Evolutionary conservation across 192 early-diverging fungal species (phyloP).

Genomic region (Coemansia sp.): DNA sequence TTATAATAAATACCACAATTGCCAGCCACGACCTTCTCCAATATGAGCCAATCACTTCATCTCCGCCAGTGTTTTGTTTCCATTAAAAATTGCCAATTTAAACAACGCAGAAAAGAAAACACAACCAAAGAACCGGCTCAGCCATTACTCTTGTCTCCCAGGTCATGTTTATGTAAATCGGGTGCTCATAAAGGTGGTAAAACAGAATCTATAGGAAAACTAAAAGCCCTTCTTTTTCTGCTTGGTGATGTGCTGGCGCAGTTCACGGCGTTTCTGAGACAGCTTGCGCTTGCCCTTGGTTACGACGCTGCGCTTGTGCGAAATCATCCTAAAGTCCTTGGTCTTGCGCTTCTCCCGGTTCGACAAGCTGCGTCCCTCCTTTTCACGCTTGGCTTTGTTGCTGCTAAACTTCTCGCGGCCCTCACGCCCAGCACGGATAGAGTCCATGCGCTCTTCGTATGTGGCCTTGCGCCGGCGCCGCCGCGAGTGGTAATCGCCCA

Average conservation of each 20-base stretch:
- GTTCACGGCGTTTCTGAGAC: constrained; percentile 67
- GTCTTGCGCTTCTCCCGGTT: constrained; percentile 92
- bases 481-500: constrained; percentile 55
- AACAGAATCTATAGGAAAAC: not conserved
- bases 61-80: too few relatives aligned
- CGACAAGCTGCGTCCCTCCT: constrained; percentile 69
- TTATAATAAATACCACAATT: too few relatives aligned
- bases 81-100: too few relatives aligned
- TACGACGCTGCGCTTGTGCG: constrained; percentile 83
- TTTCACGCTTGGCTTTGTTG: constrained; percentile 79
- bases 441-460: constrained; percentile 85
- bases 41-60: too few relatives aligned
- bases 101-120: too few relatives aligned
- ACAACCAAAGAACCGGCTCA: too few relatives aligned
- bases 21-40: too few relatives aligned
- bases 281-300: constrained; percentile 73
- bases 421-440: constrained; percentile 87
- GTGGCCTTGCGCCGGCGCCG: constrained; percentile 69
- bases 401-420: constrained; percentile 90
- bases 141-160: too few relatives aligned
- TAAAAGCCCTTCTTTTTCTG: constrained; percentile 51
- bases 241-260: constrained; percentile 45
- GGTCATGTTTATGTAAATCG: too few relatives aligned
- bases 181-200: not conserved
- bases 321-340: constrained; percentile 94